A percentile compares a stretch with the other conserved stretches of the same genome.
phyloP scores from a whole-genome alignment of 257 asterid species.

The Eucommia ulmoides region DNA sequence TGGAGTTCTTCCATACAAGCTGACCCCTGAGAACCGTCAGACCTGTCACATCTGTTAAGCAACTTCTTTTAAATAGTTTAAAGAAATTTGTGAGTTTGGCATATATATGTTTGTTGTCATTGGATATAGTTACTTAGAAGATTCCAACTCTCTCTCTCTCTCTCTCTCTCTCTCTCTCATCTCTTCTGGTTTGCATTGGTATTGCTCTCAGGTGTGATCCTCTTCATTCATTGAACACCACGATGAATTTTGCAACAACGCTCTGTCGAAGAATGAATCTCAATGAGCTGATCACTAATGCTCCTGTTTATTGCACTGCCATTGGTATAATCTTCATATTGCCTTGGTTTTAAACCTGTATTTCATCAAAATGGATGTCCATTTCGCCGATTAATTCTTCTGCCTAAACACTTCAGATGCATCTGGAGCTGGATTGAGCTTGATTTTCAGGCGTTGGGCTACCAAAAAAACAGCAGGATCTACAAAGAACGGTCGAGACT shows the following conservation, averaged over 20 bases:
- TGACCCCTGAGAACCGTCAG: too few relatives aligned
- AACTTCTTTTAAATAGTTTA: too few relatives aligned
- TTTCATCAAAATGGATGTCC: neutral
- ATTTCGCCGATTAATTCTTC: neutral
- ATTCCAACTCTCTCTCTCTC: neutral
- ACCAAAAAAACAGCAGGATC: slow-evolving; percentile 87
- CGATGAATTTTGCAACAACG: slow-evolving; percentile 1
- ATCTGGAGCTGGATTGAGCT: slow-evolving; percentile 68
- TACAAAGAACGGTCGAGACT: slow-evolving; percentile 89
- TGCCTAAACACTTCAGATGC: slow-evolving; percentile 25
- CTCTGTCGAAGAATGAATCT: neutral
- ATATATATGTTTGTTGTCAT: too few relatives aligned
- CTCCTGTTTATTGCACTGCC: neutral
- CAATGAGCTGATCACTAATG: neutral
- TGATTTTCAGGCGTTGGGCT: slow-evolving; percentile 85
- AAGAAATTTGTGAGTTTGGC: too few relatives aligned
- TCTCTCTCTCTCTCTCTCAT: neutral
- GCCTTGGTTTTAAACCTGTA: neutral
- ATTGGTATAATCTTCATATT: slow-evolving; percentile 1
- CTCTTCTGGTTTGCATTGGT: neutral
- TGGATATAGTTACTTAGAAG: too few relatives aligned
- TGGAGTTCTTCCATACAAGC: too few relatives aligned
- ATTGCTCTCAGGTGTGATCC: neutral
- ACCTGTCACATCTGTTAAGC: too few relatives aligned
- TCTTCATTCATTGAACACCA: neutral